Evolutionary conservation across 371 early-diverging fungal species (phyloP), one percentile per base, ranked within the genome.

Genomic region (Mortierella sp.): DNA sequence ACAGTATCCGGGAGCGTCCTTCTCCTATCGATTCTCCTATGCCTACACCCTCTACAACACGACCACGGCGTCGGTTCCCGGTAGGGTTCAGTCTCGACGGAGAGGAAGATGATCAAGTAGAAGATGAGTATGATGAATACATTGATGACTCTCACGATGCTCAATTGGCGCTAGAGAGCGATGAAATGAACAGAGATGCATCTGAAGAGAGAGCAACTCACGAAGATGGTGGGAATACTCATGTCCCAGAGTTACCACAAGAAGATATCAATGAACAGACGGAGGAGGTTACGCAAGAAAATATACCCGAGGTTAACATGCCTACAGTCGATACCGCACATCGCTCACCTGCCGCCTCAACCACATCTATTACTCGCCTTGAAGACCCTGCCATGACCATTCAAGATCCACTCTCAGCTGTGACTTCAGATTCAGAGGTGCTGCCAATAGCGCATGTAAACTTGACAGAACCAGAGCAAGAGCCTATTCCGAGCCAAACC

Each of bases 11-110:
- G 17, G 68, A 45, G 19, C 63, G 26, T 19, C 53, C 66, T n/a
- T 78, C 78, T 13, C 77, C 77, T 2, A 37, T 78, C 10, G 78
- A 78, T 37, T 78, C 78, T 2, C 78, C 78, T 28, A 73, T 73
- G 9, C 78, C 78, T 12, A 78, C 78, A n/a, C 78, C 78, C 0
- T 78, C 78, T 3, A 78, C 73, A 19, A 73, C 73, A 10, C 73
- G 78, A 47, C 78, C 78, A 43, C 64, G 69, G 17, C 64, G 53
- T n/a, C 72, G 78, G 0, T 78, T 78, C 68, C 78, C 78, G n/a
- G 69, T 73, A 8, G 73, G 78, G 1, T 53, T 78, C 22, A 64
- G 66, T 5, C 73, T 78, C 23, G 13, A 43, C 13, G 51, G 66
- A 9, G 69, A 61, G 23, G 73, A 73, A 6, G 73, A 66, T 0